Base-by-base conservation (phyloP, 2,329 filamentous ascomycete genomes). In the Apiospora pterosperma region DNA sequence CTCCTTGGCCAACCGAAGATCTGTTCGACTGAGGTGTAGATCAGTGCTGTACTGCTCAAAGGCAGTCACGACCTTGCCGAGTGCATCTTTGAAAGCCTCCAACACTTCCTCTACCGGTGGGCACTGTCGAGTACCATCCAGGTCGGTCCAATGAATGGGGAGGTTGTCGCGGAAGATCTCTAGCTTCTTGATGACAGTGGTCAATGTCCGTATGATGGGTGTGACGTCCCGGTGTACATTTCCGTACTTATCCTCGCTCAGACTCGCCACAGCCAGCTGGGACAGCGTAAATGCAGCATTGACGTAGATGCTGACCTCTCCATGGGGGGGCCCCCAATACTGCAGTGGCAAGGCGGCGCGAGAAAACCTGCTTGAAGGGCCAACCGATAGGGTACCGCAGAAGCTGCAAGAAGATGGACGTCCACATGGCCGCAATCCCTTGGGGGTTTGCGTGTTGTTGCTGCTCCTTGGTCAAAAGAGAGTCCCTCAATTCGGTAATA, bases 161-260 rank as follows among this genome's bases (percentile, higher is more conserved):
- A 90, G 79, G 2, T 72, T 78, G 8, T 76, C 76, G 68, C 88
- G 83, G 73, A 96, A 93, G 1, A 75, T 78, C 71, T 97, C 90
- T 4, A 97, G 80, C 69, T 88, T 88, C 63, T 81, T 84, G 64
- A 93, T 88, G 0, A 91, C 88, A 0, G 76, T 70, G 0, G 92
- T 94, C 66, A 96, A 86, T 1, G 88, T 87, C 59, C 90, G 86
- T 61, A 97, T 87, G 64, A 97, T 89, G 60, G 79, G 79, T 1
- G 91, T 87, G 2, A 98, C 88, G 68, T 96, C 92, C 52, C 88
- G 84, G 69, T 96, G 90, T n/a, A 96, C 95, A 70, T 92, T 91
- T 16, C 95, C 95, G 73, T 89, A 96, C 59, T 85, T 85, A 75
- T 98, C 95, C 76, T 98, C 94, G 4, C 82, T 81, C 63, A 97